Conservation (phyloP, 805 yeast species). For the Candida arabinofermentans region DNA sequence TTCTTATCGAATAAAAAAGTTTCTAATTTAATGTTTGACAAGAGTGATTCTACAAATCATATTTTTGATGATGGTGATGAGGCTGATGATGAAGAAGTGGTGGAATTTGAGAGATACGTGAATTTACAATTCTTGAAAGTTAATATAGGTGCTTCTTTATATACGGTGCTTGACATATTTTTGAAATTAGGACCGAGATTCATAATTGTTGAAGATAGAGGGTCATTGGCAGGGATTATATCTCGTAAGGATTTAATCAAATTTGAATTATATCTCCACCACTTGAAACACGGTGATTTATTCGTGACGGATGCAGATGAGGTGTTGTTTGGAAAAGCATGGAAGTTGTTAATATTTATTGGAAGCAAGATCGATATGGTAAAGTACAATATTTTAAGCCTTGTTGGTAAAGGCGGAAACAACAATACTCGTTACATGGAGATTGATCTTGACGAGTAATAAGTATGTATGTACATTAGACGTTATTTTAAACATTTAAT, state of each 20-base stretch:
- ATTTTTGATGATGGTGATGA: too few relatives aligned
- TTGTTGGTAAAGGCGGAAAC: not conserved
- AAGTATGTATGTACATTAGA: too few relatives aligned
- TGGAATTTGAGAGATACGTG: conserved; percentile 32
- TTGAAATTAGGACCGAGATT: conserved; percentile 76
- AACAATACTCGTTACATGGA: not conserved
- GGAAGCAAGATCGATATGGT: conserved; percentile 1
- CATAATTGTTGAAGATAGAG: conserved; percentile 61
- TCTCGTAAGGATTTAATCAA: conserved; percentile 80
- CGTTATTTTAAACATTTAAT: not conserved
- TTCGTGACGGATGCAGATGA: conserved; percentile 23
- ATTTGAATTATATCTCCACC: conserved; percentile 43
- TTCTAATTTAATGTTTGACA: not conserved
- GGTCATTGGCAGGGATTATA: conserved; percentile 65
- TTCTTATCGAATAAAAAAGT: conserved; percentile 11
- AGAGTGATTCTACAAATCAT: too few relatives aligned
- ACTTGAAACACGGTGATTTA: conserved; percentile 22
- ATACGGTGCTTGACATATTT: conserved; percentile 63
- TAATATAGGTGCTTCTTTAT: conserved; percentile 49
- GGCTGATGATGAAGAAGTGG: conserved; percentile 3
- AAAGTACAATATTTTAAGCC: not conserved
- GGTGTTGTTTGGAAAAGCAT: conserved; percentile 13
- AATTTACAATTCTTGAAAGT: conserved; percentile 63
- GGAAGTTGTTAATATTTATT: conserved; percentile 10
- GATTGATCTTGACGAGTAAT: not conserved